Base-by-base conservation (phyloP, 331 rosid species). In the Quercus lobata region DNA sequence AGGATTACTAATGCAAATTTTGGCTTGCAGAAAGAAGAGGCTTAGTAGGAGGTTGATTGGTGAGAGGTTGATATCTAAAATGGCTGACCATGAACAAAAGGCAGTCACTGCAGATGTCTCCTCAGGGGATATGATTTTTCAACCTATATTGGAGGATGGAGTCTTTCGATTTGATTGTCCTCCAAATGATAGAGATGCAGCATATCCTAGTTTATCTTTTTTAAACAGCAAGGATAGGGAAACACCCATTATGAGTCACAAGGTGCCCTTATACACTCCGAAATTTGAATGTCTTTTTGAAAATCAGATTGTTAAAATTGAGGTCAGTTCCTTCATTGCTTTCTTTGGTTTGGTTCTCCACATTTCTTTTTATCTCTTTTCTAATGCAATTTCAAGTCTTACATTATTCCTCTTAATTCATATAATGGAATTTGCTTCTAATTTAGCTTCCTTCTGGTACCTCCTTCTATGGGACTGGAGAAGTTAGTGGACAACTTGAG, bases 81-180 rank as follows among this genome's bases (percentile, higher is more conserved):
- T 94, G 97, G 89, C 87, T 30, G 81, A 71, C 57, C 3, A n/a
- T n/a, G 78, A 86, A 77, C 84, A 88, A 57, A 81, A 74, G 77
- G 69, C 69, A 6, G 84, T 69, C 27, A 46, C 84, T 27, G 8
- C 79, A 72, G 86, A 84, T 77, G 90, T 62, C 61, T 81, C 83
- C 71, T 81, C 89, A 4, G 91, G 97, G 76, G 83, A 76, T 76
- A 94, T 92, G 98, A 89, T 86, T 78, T 92, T 71, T 73, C 88
- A 84, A 76, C 92, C 97, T 78, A 90, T 94, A 62, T 57, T 94
- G 83, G 93, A 86, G 80, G 94, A 91, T 41, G 93, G 97, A 60
- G 88, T 94, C 61, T 94, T 91, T 76, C 91, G 98, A 76, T 94
- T 91, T 81, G 97, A 94, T 80, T 94, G 97, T 86, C 91, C 97